A percentile compares a stretch with the other conserved stretches of the same genome.
Conservation (phyloP, 805 yeast genomes). For the Yamadazyma kitorensis region DNA sequence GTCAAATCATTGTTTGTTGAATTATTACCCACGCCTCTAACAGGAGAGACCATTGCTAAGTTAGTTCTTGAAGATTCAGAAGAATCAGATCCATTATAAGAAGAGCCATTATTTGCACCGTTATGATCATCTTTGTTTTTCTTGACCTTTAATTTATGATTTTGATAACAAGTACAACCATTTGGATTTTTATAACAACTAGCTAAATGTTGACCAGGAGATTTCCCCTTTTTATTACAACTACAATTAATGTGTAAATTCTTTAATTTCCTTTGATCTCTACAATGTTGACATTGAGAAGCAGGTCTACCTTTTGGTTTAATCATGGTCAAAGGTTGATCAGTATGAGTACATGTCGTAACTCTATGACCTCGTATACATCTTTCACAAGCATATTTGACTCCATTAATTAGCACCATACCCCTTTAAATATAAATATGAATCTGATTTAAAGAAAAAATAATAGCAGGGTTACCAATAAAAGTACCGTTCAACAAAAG, state of each 20-base stretch:
- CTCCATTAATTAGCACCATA: slow-evolving; percentile 90
- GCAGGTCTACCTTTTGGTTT: slow-evolving; percentile 97
- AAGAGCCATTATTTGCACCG: slow-evolving; percentile 24
- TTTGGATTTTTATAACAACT: slow-evolving; percentile 38
- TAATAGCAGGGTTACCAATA: too few relatives aligned
- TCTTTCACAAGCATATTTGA: slow-evolving; percentile 93
- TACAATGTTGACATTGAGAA: slow-evolving; percentile 85
- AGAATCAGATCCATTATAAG: slow-evolving; percentile 23
- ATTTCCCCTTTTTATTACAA: slow-evolving; percentile 57
- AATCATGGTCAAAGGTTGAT: slow-evolving; percentile 86
- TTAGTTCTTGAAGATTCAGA: too few relatives aligned
- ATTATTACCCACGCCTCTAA: too few relatives aligned
- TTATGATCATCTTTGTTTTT: slow-evolving; percentile 21
- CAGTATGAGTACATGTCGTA: slow-evolving; percentile 88
- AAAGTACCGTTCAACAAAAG: too few relatives aligned
- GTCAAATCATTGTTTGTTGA: too few relatives aligned
- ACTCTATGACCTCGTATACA: slow-evolving; percentile 97
- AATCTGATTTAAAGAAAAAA: too few relatives aligned
- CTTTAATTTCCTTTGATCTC: slow-evolving; percentile 66
- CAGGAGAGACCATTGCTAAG: too few relatives aligned
- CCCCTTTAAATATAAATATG: slow-evolving; percentile 1
- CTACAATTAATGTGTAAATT: slow-evolving; percentile 68
- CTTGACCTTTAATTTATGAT: slow-evolving; percentile 12
- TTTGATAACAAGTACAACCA: slow-evolving; percentile 37
- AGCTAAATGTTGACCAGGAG: slow-evolving; percentile 35